A percentile compares a stretch with the other conserved stretches of the same genome.
phyloP scores from a whole-genome alignment of 2,329 filamentous ascomycete genomes.

The Verticillium dahliae region DNA sequence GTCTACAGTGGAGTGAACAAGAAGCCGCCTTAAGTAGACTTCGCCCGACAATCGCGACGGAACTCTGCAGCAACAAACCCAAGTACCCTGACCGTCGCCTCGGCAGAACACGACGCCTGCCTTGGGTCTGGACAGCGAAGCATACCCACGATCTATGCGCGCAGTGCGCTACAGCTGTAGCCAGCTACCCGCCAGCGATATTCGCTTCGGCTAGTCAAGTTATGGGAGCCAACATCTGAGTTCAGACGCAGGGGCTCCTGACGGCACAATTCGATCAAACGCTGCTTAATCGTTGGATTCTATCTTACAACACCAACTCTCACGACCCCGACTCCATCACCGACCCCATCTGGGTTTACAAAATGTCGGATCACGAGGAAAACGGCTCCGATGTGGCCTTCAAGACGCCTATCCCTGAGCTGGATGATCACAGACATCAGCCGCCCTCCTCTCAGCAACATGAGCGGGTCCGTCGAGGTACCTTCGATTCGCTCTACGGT shows the following conservation, averaged over 20 bases:
- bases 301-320: neutral
- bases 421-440: conserved; percentile 82
- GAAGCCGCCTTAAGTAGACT: conserved; percentile 84
- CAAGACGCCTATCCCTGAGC: conserved; percentile 67
- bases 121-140: neutral
- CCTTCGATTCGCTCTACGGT: conserved; percentile 64
- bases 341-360: conserved; percentile 16
- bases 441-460: conserved; percentile 51
- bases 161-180: neutral
- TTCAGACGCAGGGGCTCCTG: neutral
- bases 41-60: conserved; percentile 19
- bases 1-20: conserved; percentile 95
- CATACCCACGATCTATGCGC: neutral
- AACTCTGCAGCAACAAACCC: neutral
- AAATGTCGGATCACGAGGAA: conserved; percentile 64
- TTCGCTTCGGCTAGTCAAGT: neutral
- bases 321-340: neutral
- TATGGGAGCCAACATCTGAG: conserved; percentile 1
- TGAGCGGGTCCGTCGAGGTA: conserved; percentile 61
- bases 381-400: conserved; percentile 55
- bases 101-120: neutral
- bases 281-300: neutral
- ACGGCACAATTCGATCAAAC: neutral
- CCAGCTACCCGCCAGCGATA: neutral
- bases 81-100: neutral